These are phyloP conservation scores for Colletotrichum aenigma DNA, from an alignment of 2,329 filamentous ascomycete genomes.

Conservation along the genomic window DNA sequence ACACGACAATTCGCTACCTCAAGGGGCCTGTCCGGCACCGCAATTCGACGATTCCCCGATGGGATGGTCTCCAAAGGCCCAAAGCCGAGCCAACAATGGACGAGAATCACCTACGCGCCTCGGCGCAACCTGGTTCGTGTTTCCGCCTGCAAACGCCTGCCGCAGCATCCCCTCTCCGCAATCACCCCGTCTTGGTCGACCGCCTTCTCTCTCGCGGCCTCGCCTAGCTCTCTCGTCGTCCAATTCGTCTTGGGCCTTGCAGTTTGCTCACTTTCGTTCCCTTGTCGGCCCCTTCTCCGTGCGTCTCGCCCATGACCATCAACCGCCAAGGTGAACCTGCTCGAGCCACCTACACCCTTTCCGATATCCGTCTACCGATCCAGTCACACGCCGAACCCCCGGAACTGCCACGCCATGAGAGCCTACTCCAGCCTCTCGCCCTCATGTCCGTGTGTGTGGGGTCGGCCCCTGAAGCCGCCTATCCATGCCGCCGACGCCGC, in stretches of 20 bases:
- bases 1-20: neutral
- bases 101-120: slow-evolving; percentile 1
- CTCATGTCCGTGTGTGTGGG: neutral
- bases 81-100: slow-evolving; percentile 10
- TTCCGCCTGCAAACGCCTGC: neutral
- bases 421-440: neutral
- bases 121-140: neutral
- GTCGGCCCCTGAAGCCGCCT: neutral
- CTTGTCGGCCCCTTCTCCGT: slow-evolving; percentile 12
- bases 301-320: slow-evolving; percentile 4
- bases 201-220: neutral
- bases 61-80: neutral
- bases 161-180: neutral
- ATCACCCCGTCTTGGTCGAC: slow-evolving; percentile 1
- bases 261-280: neutral
- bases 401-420: neutral
- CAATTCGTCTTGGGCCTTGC: neutral
- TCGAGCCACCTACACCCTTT: neutral
- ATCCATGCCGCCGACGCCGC: neutral
- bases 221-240: neutral
- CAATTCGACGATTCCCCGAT: neutral
- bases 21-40: slow-evolving; percentile 1
- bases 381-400: slow-evolving; percentile 1
- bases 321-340: neutral
- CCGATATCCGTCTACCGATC: slow-evolving; percentile 8